Evolutionary conservation across 2,329 filamentous ascomycete genomes (phyloP).

Genomic region (Colletotrichum kahawae): DNA sequence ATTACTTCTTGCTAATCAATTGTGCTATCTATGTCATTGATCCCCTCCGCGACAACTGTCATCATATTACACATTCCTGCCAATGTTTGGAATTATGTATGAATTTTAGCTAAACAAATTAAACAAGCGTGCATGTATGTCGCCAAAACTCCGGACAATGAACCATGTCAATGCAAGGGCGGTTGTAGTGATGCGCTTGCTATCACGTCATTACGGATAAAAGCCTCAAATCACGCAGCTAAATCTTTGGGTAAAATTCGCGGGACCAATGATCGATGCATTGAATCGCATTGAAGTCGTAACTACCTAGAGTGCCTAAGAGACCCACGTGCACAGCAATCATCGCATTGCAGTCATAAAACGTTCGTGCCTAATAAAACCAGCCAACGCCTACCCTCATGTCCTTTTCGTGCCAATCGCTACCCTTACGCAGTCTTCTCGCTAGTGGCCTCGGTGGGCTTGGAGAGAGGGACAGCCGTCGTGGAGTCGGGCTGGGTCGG

Average conservation of each 20-base stretch:
- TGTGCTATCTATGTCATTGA: neutral
- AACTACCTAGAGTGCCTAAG: constrained; percentile 5
- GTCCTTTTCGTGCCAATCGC: neutral
- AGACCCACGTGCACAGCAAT: neutral
- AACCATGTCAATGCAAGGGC: neutral
- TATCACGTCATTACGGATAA: neutral
- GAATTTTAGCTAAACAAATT: no score
- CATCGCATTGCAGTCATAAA: constrained; percentile 9
- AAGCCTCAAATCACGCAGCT: neutral
- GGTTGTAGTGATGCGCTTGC: neutral
- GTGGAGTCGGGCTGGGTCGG: constrained; percentile 20
- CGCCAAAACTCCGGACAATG: no score
- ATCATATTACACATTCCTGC: accelerated
- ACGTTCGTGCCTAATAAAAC: constrained; percentile 11
- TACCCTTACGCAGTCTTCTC: constrained; percentile 25
- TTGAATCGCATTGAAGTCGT: neutral
- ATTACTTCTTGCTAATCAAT: neutral
- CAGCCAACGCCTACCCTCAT: constrained; percentile 14
- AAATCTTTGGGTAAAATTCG: neutral
- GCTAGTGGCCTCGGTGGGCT: constrained; percentile 24
- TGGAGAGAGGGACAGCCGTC: constrained; percentile 20
- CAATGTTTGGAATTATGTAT: no score
- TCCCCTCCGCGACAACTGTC: neutral
- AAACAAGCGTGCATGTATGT: no score
- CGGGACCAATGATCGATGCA: neutral